Evolutionary conservation across 495 filamentous ascomycete genomes (phyloP), one percentile per base, ranked within the genome.

Genomic region (Extremus antarcticus): DNA sequence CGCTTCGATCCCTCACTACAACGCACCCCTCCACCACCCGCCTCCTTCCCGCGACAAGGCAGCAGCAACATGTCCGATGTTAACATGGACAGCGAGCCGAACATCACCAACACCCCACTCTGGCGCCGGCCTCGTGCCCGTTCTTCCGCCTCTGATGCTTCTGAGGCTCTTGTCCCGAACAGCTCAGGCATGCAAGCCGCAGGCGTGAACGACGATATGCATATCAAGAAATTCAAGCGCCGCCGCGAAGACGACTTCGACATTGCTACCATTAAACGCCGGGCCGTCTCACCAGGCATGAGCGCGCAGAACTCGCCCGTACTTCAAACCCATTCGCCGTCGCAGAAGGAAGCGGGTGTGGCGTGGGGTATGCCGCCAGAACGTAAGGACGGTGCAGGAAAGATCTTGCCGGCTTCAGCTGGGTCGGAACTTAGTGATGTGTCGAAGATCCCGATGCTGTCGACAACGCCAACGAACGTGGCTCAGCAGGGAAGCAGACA

Each of bases 201-300:
- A 0, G 88, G 90, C 48, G 81, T 90, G 32, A 79, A 81, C 8
- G 73, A 70, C 50, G 76, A 82, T 40, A 47, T 61, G 35, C 59
- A 57, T 43, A 23, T 62, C 23, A 53, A 75, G 77, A 58, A 78
- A 79, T 81, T 65, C 65, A 94, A 95, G 66, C 82, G 90, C 17
- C 78, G 88, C 40, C 78, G 88, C 25, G 92, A 96, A 55, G 92
- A 97, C 64, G 88, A 95, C 59, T 86, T 95, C 55, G 90, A 97
- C 65, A 83, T 86, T 8, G 81, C 83, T 15, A 83, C 85, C 53
- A 87, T 99, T 73, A 99, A 99, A 70, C 79, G 92, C 19, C 80
- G 92, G 29, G 92, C 92, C 13, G 92, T 99, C 1, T 92, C 87
- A 40, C 92, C 92, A 3, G 88, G 92, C 16, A 81, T 95, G 76